Conservation (phyloP, 768 basidiomycete species). For the Russula sp. region DNA sequence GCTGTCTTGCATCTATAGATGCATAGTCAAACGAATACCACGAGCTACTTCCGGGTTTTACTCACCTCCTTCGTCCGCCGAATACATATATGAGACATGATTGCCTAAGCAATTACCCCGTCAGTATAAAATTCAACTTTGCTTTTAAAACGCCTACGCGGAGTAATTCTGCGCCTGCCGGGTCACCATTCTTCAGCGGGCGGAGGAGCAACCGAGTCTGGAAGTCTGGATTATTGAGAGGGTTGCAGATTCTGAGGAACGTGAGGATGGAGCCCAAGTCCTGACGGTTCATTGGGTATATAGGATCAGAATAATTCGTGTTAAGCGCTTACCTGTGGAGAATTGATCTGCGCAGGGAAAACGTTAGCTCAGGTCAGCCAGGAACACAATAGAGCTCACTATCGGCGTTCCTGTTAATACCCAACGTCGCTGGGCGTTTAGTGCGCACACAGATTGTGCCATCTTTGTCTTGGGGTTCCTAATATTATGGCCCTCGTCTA, state of each 20-base stretch:
- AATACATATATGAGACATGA: slow-evolving; percentile 77
- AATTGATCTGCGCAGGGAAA: slow-evolving; percentile 58
- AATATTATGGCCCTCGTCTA: slow-evolving; percentile 88
- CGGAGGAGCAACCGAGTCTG: slow-evolving; percentile 77
- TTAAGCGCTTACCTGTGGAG: slow-evolving; percentile 51
- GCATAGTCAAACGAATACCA: slow-evolving; percentile 6
- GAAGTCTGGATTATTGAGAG: slow-evolving; percentile 78
- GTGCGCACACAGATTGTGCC: slow-evolving; percentile 60
- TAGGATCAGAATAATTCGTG: not conserved
- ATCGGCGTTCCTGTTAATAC: slow-evolving; percentile 85
- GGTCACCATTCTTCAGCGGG: slow-evolving; percentile 67
- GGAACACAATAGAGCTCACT: slow-evolving; percentile 45
- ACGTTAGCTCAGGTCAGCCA: not conserved
- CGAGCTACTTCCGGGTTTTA: slow-evolving; percentile 17
- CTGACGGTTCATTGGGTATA: slow-evolving; percentile 39
- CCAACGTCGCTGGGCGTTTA: slow-evolving; percentile 75
- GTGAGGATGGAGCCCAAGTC: slow-evolving; percentile 85
- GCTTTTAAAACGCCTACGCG: slow-evolving; percentile 43
- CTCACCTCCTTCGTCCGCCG: slow-evolving; percentile 78
- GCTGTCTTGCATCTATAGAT: slow-evolving; percentile 73
- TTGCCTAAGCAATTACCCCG: slow-evolving; percentile 44
- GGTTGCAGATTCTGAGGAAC: slow-evolving; percentile 82
- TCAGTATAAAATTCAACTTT: not conserved
- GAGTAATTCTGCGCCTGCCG: slow-evolving; percentile 66
- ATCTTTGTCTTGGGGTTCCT: slow-evolving; percentile 87